Base-by-base conservation (phyloP, 108 stramenopile species). In the Nitzschia palea region DNA sequence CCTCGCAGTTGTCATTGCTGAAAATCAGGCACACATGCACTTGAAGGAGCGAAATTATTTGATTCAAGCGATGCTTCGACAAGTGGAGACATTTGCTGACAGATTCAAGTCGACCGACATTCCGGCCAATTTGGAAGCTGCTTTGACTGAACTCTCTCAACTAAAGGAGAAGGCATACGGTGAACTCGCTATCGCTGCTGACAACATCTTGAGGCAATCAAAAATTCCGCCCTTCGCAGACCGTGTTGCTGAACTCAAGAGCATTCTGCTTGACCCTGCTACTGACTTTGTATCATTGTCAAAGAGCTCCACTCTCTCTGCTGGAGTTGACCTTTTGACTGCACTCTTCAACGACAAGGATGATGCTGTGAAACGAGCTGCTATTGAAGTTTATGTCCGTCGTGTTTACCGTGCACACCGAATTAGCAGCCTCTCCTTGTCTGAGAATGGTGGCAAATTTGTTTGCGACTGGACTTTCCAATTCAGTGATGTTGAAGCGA, bases 391-490 rank as follows among this genome's bases (percentile, higher is more conserved):
- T 23, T 98, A 97, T 80, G 76, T 95, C 53, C 91, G 95, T 30
- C 95, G 97, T 56, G 90, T 98, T 42, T 98, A 97, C 89, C 93
- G 96, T 51, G 95, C 94, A 25, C 92, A 98, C 82, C 75, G 81
- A 44, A 83, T 96, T 25, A 76, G 84, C 25, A 67, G 68, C 44
- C 57, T 98, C 40, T 55, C 59, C 25, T 86, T 92, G 14, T 79
- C 68, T 32, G 80, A 80, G 14, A 68, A 67, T 17, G 78, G 88
- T 47, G 95, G 91, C 15, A 79, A 81, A 20, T 76, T 96, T 52
- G 75, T 85, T 2, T 91, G 88, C 65, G 77, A 78, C 57, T 98
- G 92, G 79, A 74, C 79, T 3, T 98, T 96, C 86, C 84, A 88
- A 32, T 95, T 93, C 65, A 73, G 89, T 50, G 97, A 97, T 72